Evolutionary conservation across 1,284 basidiomycete species (phyloP), one percentile per base, ranked within the genome.

Genomic region (Cerrena zonata): DNA sequence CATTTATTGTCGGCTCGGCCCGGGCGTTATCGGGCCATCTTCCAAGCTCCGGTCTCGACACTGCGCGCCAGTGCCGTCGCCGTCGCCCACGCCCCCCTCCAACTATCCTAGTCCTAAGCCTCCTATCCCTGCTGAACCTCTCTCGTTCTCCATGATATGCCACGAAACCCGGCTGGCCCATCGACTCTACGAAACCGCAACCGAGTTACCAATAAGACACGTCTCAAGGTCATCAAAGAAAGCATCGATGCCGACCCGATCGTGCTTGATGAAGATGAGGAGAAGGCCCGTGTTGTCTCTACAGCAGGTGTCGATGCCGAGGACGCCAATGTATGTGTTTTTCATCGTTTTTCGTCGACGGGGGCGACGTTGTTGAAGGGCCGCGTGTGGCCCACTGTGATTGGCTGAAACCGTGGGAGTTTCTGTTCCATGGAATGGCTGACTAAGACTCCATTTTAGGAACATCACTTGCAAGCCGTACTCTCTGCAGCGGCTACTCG

Each of bases 391-490:
- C 74, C 56, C 45, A 40, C 52, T 67, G 66, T 71, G 63, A 76
- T 79, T 78, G 75, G 76, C 63, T 69, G 56, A n/a, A 39, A 39
- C 47, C 66, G 70, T 73, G 72, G 60, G 71, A 76, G 65, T 65
- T 56, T 62, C 65, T n/a, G 74, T 79, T 75, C 75, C 74, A 74
- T 72, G 73, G 76, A 77, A 73, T 75, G 77, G 78, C 87, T 75
- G 86, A 80, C 71, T 71, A 84, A 66, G 53, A 56, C 55, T 56
- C 54, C 51, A 46, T 55, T 63, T 53, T 75, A 94, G 91, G 93
- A 96, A 78, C 90, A 94, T 65, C 93, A 95, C 68, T 69, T 96
- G 26, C 92, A 94, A 70, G 89, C 89, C 18, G 89, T 89, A 40
- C 76, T 93, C 26, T 84, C 84, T 18, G 87, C 87, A 45, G 78